Base-by-base conservation (phyloP, 768 basidiomycete species). In the Pholiota molesta region DNA sequence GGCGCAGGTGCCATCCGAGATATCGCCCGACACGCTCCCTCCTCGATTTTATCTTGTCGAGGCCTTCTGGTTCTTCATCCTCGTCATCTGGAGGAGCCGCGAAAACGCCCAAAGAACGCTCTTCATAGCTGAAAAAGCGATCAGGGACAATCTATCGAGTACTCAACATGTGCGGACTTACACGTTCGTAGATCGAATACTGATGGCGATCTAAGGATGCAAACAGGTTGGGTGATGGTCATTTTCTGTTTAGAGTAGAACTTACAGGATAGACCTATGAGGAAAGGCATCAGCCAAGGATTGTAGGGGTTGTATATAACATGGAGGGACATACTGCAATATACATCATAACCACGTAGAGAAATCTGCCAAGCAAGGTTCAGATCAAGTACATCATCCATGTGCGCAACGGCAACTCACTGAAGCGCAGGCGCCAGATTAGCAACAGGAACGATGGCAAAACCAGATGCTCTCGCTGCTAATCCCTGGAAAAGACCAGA, bases 311-410 rank as follows among this genome's bases (percentile, higher is more conserved):
- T 1, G 10, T 23, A 49, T 2, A n/a, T 11, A 31, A 13, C 7
- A 16, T 13, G 5, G 14, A 13, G 3, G 47, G 55, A 74, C 82
- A 71, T 65, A 86, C 78, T 33, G 83, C 82, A 56, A 87, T 86
- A 62, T 86, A 87, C 90, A 91, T 93, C 89, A 94, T 88, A 61
- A 91, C 83, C 7, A 90, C 81, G 67, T 90, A 91, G 1, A 92
- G 70, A 42, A 92, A 87, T 64, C 86, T 87, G 53, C 11, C 62
- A 17, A 9, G 2, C 9, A 16, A 10, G 26, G 17, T 49, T 10
- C 53, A 40, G 2, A 42, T 17, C 23, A 17, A 16, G 10, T 1
- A 7, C 2, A 8, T 47, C 5, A 54, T 9, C 19, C 23, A 35
- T 6, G 13, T 8, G 2, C 19, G 33, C 52, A 13, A 35, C 31